Conservation (phyloP, 805 yeast genomes). For the Cyberlindnera maclurae region DNA sequence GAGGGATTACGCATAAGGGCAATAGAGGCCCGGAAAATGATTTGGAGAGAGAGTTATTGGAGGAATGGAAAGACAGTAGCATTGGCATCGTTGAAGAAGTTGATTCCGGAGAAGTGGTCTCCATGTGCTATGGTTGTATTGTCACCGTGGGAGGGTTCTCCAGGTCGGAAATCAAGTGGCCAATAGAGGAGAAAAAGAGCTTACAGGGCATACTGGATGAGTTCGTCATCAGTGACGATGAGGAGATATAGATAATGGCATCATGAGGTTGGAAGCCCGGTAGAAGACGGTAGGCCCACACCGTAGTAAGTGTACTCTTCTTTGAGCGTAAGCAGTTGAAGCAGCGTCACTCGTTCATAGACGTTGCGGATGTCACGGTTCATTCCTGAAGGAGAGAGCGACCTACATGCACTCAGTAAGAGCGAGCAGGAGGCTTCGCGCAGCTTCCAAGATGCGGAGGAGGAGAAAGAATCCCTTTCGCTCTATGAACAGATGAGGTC, state of each 20-base stretch:
- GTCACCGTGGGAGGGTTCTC: conserved; percentile 46
- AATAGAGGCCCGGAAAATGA: conserved; percentile 41
- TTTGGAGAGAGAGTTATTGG: conserved; percentile 32
- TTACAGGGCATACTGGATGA: conserved; percentile 38
- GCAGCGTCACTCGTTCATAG: no score
- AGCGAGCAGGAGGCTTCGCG: conserved; percentile 15
- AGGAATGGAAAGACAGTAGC: conserved; percentile 27
- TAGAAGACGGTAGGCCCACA: no score
- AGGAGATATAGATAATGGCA: conserved; percentile 3
- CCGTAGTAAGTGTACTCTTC: no score
- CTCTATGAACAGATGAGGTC: conserved; percentile 24
- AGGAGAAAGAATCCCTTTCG: conserved; percentile 18
- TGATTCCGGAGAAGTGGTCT: conserved; percentile 15
- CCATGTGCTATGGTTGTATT: conserved; percentile 72
- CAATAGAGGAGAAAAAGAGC: conserved; percentile 25
- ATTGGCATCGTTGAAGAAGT: conserved; percentile 14
- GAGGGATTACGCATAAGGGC: conserved; percentile 55
- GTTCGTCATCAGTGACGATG: conserved; percentile 36
- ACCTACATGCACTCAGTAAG: conserved; percentile 13
- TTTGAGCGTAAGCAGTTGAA: no score
- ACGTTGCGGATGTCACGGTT: conserved; percentile 20
- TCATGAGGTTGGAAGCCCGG: not conserved
- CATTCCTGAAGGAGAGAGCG: conserved; percentile 23
- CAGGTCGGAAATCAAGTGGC: conserved; percentile 33
- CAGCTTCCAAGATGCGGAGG: conserved; percentile 15